phyloP scores from a whole-genome alignment of 768 basidiomycete genomes.

The Pleurotus djamor region DNA sequence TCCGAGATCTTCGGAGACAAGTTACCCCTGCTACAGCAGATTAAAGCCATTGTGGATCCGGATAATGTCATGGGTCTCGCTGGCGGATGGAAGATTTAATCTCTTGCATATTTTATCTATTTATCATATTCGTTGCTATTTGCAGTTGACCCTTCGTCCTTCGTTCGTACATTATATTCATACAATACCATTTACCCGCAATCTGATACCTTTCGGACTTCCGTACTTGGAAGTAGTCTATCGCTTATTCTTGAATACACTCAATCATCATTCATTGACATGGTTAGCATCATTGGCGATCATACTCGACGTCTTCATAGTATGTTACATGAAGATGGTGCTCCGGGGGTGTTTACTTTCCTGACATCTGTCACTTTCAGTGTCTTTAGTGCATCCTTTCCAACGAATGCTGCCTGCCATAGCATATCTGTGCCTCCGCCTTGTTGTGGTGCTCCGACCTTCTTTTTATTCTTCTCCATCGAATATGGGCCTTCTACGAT shows the following conservation, averaged over 20 bases:
- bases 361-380: neutral
- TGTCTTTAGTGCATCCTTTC: neutral
- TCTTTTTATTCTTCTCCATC: neutral
- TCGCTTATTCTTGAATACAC: neutral
- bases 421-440: neutral
- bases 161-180: neutral
- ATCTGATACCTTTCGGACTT: too few relatives aligned
- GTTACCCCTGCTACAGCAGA: slow-evolving; percentile 30
- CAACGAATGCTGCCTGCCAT: neutral
- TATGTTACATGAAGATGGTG: neutral
- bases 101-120: neutral
- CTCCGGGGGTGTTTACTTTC: neutral
- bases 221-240: neutral
- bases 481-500: neutral
- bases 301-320: neutral
- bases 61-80: slow-evolving; percentile 60
- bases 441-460: neutral
- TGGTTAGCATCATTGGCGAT: neutral
- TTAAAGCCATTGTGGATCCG: slow-evolving; percentile 53
- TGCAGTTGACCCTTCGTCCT: too few relatives aligned
- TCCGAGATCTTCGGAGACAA: slow-evolving; percentile 50
- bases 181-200: neutral
- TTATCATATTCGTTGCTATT: neutral
- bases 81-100: slow-evolving; percentile 60
- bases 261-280: too few relatives aligned